phyloP scores from a whole-genome alignment of 441 rosid species.

The Cnidoscolus chayamansa region DNA sequence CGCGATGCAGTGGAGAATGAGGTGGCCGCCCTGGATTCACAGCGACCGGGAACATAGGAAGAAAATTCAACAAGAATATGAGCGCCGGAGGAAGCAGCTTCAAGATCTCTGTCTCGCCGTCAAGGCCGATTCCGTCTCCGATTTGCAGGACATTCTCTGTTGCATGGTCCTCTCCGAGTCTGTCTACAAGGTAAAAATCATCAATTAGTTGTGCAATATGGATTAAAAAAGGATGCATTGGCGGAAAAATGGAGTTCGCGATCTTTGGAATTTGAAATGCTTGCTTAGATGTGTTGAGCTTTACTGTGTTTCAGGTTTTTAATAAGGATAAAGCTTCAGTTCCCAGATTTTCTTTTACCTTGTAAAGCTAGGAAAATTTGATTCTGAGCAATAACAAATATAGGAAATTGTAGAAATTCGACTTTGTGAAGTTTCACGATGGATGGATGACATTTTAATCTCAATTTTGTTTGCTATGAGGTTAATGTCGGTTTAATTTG shows the following conservation, averaged over 20 bases:
- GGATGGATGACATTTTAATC: no score
- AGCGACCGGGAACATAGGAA: constrained; percentile 51
- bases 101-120: constrained; percentile 71
- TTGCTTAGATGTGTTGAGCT: neutral
- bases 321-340: no score
- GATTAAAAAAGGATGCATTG: neutral
- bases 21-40: constrained; percentile 73
- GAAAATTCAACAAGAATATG: constrained; percentile 69
- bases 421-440: no score
- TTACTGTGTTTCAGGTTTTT: neutral
- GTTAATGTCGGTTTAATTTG: no score
- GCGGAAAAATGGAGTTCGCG: neutral
- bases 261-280: neutral
- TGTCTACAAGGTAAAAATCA: constrained; percentile 67
- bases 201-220: neutral
- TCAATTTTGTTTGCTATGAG: no score
- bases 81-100: constrained; percentile 65
- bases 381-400: no score
- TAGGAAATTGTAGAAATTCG: no score
- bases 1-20: constrained; percentile 68
- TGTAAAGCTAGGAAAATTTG: no score
- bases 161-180: constrained; percentile 97
- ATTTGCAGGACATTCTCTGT: constrained; percentile 86
- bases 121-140: constrained; percentile 79
- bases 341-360: no score